These are phyloP conservation scores for Puccinia horiana DNA, from an alignment of 1,284 basidiomycete genomes.

Conservation along the genomic window DNA sequence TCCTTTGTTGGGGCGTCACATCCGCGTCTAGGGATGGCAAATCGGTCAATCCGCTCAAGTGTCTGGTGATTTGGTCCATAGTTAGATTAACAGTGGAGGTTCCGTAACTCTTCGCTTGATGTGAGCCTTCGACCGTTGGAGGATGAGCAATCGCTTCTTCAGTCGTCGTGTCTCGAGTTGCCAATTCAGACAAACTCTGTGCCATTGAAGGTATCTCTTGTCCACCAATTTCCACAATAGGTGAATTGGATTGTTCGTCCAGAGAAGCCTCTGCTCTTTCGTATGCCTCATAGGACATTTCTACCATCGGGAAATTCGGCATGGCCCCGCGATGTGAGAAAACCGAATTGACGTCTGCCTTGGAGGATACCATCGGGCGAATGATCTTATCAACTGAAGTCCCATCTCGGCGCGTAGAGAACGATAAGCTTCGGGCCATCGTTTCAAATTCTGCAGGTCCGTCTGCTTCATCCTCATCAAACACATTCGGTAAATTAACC, in stretches of 20 bases:
- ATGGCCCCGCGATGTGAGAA: constrained; percentile 38
- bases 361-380: constrained; percentile 35
- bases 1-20: constrained; percentile 9
- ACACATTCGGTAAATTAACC: constrained; percentile 35
- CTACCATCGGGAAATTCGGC: constrained; percentile 27
- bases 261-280: constrained; percentile 33
- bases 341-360: constrained; percentile 47
- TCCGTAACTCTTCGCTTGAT: background rate
- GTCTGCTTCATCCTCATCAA: constrained; percentile 48
- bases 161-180: constrained; percentile 36
- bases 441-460: constrained; percentile 28
- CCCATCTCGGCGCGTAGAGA: constrained; percentile 26
- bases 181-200: constrained; percentile 46
- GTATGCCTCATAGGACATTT: constrained; percentile 44
- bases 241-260: constrained; percentile 5
- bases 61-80: constrained; percentile 45
- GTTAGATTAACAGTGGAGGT: constrained; percentile 15
- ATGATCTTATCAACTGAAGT: constrained; percentile 35
- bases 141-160: constrained; percentile 46
- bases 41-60: constrained; percentile 43
- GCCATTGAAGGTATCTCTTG: constrained; percentile 38
- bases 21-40: constrained; percentile 3
- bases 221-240: constrained; percentile 13
- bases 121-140: constrained; percentile 10
- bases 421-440: constrained; percentile 44